Conservation (phyloP, 768 basidiomycete species). For the Tricholoma furcatifolium region DNA sequence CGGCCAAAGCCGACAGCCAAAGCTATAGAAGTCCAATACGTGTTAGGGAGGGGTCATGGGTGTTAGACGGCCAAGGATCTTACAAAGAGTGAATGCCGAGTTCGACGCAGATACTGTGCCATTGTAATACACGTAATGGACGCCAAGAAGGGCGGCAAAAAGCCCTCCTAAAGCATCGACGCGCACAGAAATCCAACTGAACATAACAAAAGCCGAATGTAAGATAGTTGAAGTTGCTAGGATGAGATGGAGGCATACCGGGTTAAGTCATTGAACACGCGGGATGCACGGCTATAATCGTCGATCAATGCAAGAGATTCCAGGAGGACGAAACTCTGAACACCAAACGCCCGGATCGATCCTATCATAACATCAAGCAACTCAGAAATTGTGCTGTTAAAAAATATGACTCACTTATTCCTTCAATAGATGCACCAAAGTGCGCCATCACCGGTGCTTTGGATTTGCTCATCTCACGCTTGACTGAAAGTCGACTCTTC, state of each 20-base stretch:
- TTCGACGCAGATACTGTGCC: conserved; percentile 29
- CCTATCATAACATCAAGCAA: conserved; percentile 19
- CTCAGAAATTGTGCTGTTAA: neutral
- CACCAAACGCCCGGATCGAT: conserved; percentile 66
- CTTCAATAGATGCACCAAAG: conserved; percentile 56
- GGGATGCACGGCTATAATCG: conserved; percentile 40
- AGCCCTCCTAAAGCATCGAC: conserved; percentile 54
- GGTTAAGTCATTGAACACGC: conserved; percentile 45
- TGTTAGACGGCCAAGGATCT: too few relatives aligned
- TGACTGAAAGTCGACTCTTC: conserved; percentile 43
- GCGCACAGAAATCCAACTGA: conserved; percentile 42
- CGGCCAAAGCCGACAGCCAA: conserved; percentile 47
- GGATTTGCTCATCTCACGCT: conserved; percentile 45
- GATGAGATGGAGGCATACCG: conserved; percentile 1
- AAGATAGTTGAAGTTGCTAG: too few relatives aligned
- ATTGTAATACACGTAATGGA: conserved; percentile 54
- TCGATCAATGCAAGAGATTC: conserved; percentile 51
- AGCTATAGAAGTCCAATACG: too few relatives aligned
- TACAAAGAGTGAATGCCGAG: conserved; percentile 15
- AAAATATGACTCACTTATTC: conserved; percentile 36
- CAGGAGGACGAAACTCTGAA: conserved; percentile 43
- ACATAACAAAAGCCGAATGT: too few relatives aligned
- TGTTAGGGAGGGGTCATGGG: too few relatives aligned
- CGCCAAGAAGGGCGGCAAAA: conserved; percentile 51
- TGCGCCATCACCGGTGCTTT: conserved; percentile 27